Conservation (phyloP, 768 basidiomycete species). For the Ramaria sp. region DNA sequence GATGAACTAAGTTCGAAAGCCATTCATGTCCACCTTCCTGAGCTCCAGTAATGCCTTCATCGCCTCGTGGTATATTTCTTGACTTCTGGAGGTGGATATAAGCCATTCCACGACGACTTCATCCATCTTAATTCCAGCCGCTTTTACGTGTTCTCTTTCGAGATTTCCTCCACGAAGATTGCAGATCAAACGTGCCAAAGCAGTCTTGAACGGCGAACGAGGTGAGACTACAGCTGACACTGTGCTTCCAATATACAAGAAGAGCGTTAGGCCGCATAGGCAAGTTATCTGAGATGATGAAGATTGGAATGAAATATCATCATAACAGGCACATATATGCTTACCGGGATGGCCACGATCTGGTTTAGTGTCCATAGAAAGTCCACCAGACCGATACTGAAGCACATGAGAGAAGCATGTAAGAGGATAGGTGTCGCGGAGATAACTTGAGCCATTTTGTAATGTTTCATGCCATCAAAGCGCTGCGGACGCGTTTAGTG, state of each 20-base stretch:
- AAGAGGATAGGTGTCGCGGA: neutral
- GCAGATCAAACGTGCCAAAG: neutral
- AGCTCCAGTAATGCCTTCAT: neutral
- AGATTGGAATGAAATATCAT: neutral
- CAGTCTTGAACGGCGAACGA: neutral
- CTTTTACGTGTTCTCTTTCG: neutral
- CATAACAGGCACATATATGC: neutral
- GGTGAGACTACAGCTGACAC: neutral
- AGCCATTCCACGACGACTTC: conserved; percentile 1
- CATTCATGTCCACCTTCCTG: neutral
- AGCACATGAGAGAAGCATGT: neutral
- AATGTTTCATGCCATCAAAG: neutral
- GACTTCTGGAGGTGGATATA: neutral
- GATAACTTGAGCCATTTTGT: neutral
- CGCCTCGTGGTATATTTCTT: neutral
- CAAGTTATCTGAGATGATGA: neutral
- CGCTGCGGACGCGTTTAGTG: neutral
- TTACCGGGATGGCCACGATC: neutral
- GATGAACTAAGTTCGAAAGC: too few relatives aligned
- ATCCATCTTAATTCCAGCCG: neutral
- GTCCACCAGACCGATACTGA: neutral
- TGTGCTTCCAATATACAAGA: neutral
- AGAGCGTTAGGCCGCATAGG: neutral
- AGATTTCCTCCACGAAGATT: neutral
- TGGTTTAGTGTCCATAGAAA: neutral